Base-by-base conservation (phyloP, 495 filamentous ascomycete genomes). In the Friedmanniomyces endolithicus region DNA sequence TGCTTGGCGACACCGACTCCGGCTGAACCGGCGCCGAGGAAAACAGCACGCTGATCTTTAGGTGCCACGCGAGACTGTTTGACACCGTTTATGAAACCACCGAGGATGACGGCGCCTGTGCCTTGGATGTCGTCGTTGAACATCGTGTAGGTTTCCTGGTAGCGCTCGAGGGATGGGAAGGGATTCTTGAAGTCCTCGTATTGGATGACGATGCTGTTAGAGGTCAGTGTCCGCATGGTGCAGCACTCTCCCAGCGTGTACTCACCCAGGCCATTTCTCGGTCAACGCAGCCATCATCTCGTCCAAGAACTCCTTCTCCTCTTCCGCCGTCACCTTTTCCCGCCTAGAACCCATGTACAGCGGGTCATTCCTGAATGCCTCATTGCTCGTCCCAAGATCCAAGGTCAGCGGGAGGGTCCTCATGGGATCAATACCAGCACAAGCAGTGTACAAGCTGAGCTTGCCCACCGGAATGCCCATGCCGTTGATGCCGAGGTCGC, bases 121-220 rank as follows among this genome's bases (percentile, higher is more conserved):
- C 92, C 92, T 76, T 97, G 92, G 65, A 98, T 90, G 64, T 98
- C 92, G 65, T 98, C 92, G 65, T 98, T 98, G 79, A 98, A 98
- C 74, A 86, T 90, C 67, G 88, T 94, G 73, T 94, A 89, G 49
- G 75, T 79, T 62, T 86, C 78, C 45, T 84, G 83, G 68, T 96
- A 97, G 43, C 88, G 79, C 68, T 94, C 84, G 39, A 98, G 77
- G 47, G 90, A 87, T 53, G 87, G 86, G 80, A 98, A 98, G 14
- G 92, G 92, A 61, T 90, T 95, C 77, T 98, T 95, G 73, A 95
- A 97, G 60, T 98, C 92, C 71, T 98, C 92, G 60, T 95, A 98
- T 69, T 98, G 92, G 57, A 98, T 86, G 51, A 98, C 82, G 74
- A 98, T 94, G 55, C 87, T 81, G 65, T 57, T 11, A 52, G 47